A percentile compares a stretch with the other conserved stretches of the same genome.
These are phyloP conservation scores for Olyra latifolia DNA, from an alignment of 176 grass and related monocot genomes.

Conservation along the genomic window DNA sequence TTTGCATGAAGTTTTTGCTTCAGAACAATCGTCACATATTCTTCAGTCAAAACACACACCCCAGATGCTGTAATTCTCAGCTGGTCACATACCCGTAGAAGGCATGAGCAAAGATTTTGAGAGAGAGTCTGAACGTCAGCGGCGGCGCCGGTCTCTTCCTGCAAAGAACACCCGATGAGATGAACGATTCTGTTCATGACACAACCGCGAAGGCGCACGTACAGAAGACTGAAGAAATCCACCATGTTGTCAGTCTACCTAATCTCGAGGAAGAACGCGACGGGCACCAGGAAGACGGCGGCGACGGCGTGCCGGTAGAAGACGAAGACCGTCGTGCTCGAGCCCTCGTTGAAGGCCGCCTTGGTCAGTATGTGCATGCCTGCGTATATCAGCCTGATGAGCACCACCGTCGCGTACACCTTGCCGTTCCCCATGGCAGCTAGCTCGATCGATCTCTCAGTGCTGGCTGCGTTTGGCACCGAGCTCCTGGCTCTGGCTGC, in stretches of 20 bases:
- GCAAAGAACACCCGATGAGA: background rate
- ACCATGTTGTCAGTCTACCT: slow-evolving; percentile 29
- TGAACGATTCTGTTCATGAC: background rate
- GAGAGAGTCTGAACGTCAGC: slow-evolving; percentile 33
- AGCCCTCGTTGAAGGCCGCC: slow-evolving; percentile 62
- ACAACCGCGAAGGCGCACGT: background rate
- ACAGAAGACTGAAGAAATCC: background rate
- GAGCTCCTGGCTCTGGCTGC: background rate
- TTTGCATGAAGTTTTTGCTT: background rate
- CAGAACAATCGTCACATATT: background rate
- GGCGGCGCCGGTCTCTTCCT: slow-evolving; percentile 49
- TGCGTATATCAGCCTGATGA: slow-evolving; percentile 61
- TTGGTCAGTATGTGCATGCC: slow-evolving; percentile 73
- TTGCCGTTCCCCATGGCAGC: slow-evolving; percentile 43
- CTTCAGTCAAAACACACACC: background rate
- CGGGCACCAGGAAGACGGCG: slow-evolving; percentile 50
- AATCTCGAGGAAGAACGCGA: slow-evolving; percentile 54
- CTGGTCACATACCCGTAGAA: slow-evolving; percentile 52
- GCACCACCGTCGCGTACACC: slow-evolving; percentile 51
- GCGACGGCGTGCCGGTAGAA: slow-evolving; percentile 69
- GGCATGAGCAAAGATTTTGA: slow-evolving; percentile 54
- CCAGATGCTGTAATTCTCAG: background rate
- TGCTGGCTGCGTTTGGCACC: background rate
- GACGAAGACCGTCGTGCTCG: slow-evolving; percentile 62
- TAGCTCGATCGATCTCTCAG: background rate